These are phyloP conservation scores for Ceriops zippeliana DNA, from an alignment of 345 rosid species.

Conservation along the genomic window DNA sequence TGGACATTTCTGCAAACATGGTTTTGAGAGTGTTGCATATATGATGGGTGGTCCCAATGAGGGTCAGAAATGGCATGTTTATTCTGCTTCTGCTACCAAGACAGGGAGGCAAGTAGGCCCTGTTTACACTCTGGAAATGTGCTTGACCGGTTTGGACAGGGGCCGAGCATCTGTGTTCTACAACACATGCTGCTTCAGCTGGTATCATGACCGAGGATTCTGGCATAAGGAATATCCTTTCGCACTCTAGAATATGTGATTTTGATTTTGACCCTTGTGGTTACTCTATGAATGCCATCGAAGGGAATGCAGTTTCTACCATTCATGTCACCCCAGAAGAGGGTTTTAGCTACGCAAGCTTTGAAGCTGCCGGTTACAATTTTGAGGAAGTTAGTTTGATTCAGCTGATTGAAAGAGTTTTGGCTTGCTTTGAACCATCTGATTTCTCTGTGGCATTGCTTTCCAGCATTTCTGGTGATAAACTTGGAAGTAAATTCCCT, in stretches of 20 bases:
- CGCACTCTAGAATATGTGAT: slow-evolving; percentile 62
- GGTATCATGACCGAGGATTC: slow-evolving; percentile 52
- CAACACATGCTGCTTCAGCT: slow-evolving; percentile 41
- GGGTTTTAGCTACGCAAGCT: slow-evolving; percentile 81
- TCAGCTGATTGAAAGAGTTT: slow-evolving; percentile 49
- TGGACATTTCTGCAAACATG: slow-evolving; percentile 51
- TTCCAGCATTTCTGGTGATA: slow-evolving; percentile 25
- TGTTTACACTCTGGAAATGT: slow-evolving; percentile 71
- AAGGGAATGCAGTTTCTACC: slow-evolving; percentile 68
- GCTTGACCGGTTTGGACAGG: slow-evolving; percentile 74
- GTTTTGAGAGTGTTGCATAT: slow-evolving; percentile 55
- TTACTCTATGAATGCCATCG: slow-evolving; percentile 74
- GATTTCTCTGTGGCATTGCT: slow-evolving; percentile 64
- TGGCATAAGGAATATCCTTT: slow-evolving; percentile 71
- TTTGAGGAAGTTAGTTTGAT: slow-evolving; percentile 30
- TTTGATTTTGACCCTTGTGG: slow-evolving; percentile 82
- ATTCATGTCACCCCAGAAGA: slow-evolving; percentile 82
- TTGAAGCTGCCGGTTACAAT: slow-evolving; percentile 64
- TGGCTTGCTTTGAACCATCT: slow-evolving; percentile 56
- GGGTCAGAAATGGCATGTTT: slow-evolving; percentile 73
- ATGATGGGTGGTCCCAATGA: slow-evolving; percentile 50
- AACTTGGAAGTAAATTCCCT: slow-evolving; percentile 21
- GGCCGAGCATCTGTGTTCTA: slow-evolving; percentile 61
- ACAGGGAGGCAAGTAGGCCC: slow-evolving; percentile 11
- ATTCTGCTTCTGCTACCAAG: slow-evolving; percentile 52